phyloP scores from a whole-genome alignment of 805 yeast genomes.

The Metschnikowia lochheadii region DNA sequence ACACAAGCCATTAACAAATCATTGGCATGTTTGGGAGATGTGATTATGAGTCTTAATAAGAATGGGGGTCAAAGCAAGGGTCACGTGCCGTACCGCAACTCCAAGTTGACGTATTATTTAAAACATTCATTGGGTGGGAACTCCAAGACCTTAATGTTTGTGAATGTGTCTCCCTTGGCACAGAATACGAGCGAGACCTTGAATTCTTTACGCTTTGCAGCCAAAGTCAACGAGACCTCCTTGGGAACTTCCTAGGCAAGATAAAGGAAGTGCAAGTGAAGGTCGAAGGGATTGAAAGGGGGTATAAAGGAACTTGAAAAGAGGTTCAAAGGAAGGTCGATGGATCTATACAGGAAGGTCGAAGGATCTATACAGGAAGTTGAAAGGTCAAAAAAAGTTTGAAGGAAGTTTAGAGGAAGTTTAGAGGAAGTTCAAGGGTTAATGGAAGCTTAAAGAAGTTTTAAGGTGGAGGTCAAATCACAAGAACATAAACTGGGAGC shows the following conservation, averaged over 20 bases:
- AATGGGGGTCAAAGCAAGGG: constrained; percentile 25
- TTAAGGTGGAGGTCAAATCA: no score
- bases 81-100: constrained; percentile 67
- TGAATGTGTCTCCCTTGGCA: constrained; percentile 69
- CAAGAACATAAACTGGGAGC: constrained; percentile 24
- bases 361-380: no score
- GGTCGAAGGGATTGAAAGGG: no score
- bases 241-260: background rate
- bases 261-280: background rate
- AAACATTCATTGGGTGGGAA: constrained; percentile 81
- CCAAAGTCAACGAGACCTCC: constrained; percentile 63
- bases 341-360: no score
- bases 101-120: constrained; percentile 75
- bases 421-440: no score
- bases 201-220: constrained; percentile 84
- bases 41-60: constrained; percentile 62
- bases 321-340: no score
- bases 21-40: constrained; percentile 85
- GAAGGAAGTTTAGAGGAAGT: no score
- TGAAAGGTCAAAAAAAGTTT: no score
- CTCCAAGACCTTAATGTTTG: constrained; percentile 91
- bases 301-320: no score
- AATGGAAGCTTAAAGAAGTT: no score
- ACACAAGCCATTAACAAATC: constrained; percentile 89
- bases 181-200: constrained; percentile 70